Evolutionary conservation across 1,284 basidiomycete genomes (phyloP).

Genomic region (Hypsizygus ulmarius): DNA sequence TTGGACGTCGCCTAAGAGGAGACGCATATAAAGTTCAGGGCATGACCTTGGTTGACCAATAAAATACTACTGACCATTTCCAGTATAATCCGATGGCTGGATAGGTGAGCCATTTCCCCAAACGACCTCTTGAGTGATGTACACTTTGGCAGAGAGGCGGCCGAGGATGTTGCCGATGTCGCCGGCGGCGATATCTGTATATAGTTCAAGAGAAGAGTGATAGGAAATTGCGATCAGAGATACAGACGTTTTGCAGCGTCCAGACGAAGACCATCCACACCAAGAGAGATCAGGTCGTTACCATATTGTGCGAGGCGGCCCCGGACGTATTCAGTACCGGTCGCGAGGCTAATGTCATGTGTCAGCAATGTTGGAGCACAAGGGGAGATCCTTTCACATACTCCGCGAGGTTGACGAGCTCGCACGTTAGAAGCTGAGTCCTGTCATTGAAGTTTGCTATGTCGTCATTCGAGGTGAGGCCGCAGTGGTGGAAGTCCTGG

Average conservation of each 20-base stretch:
- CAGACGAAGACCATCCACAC: conserved; percentile 61
- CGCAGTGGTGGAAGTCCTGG: conserved; percentile 65
- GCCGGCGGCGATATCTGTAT: conserved; percentile 47
- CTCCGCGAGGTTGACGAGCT: conserved; percentile 59
- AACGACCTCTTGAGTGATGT: conserved; percentile 63
- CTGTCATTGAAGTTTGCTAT: conserved; percentile 56
- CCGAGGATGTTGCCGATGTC: conserved; percentile 56
- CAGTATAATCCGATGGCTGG: conserved; percentile 52
- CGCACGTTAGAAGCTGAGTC: conserved; percentile 58
- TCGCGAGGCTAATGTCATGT: conserved; percentile 43
- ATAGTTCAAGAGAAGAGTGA: neutral
- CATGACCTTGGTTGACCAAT: neutral
- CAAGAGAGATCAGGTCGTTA: conserved; percentile 61
- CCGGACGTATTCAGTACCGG: conserved; percentile 60
- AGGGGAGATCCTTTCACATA: conserved; percentile 21
- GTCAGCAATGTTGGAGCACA: neutral
- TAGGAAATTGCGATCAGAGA: neutral
- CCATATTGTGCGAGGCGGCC: conserved; percentile 51
- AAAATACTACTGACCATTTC: conserved; percentile 40
- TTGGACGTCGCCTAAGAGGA: conserved; percentile 54
- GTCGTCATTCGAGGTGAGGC: conserved; percentile 48
- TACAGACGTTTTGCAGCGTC: conserved; percentile 65
- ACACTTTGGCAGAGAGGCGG: conserved; percentile 40
- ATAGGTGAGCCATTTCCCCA: conserved; percentile 52
- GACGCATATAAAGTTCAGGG: neutral